phyloP scores from a whole-genome alignment of 1,139 yeast genomes.

The Magnusiomyces magnusii region DNA sequence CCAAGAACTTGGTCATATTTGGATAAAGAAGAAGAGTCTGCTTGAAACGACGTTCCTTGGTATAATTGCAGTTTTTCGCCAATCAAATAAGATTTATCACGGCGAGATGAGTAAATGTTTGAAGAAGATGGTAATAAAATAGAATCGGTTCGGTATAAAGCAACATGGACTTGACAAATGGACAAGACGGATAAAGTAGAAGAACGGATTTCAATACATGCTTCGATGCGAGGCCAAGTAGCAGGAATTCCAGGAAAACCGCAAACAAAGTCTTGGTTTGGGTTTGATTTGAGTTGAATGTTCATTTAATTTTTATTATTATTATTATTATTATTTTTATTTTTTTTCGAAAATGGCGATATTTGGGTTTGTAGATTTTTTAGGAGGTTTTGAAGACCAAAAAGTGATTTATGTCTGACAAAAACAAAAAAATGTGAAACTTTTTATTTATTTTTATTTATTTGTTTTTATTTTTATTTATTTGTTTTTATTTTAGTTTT shows the following conservation, averaged over 20 bases:
- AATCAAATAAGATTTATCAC: constrained; percentile 33
- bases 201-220: constrained; percentile 35
- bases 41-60: constrained; percentile 24
- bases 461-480: no score
- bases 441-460: no score
- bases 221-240: constrained; percentile 37
- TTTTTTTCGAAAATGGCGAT: not conserved
- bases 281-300: constrained; percentile 33
- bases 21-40: not conserved
- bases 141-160: constrained; percentile 37
- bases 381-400: not conserved
- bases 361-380: not conserved
- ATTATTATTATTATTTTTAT: no score
- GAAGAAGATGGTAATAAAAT: constrained; percentile 31
- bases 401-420: no score
- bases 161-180: constrained; percentile 29
- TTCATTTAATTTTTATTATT: no score
- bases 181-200: constrained; percentile 24
- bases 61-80: constrained; percentile 30
- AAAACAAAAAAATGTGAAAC: no score
- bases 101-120: constrained; percentile 28
- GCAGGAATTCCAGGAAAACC: constrained; percentile 40
- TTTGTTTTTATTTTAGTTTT: no score
- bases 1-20: constrained; percentile 29
- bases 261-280: constrained; percentile 37